A percentile compares a stretch with the other conserved stretches of the same genome.
Conservation (phyloP, 2,329 filamentous ascomycete genomes). For the Calonectria ilicicola region DNA sequence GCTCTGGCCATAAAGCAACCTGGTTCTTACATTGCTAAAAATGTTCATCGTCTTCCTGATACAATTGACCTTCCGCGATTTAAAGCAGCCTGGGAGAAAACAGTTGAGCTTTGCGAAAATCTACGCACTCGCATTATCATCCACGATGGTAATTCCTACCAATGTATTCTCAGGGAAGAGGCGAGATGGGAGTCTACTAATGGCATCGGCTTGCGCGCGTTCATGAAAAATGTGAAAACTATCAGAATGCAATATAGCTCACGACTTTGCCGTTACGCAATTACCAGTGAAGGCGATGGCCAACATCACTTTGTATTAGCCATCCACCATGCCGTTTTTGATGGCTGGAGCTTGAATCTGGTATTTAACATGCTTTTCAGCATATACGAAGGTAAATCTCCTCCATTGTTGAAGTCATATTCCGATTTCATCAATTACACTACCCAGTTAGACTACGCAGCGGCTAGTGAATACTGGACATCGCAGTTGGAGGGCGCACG, state of each 20-base stretch:
- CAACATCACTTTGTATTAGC: neutral
- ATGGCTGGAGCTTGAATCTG: constrained; percentile 13
- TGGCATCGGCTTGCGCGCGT: neutral
- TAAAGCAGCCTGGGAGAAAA: neutral
- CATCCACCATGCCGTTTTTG: constrained; percentile 9
- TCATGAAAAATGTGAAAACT: neutral
- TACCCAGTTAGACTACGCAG: neutral
- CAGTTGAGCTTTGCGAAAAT: neutral
- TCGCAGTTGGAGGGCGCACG: constrained; percentile 33
- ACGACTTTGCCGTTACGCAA: constrained; percentile 3
- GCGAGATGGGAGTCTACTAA: neutral
- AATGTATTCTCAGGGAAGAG: neutral
- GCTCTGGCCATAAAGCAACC: constrained; percentile 1
- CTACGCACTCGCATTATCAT: neutral
- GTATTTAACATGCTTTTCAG: neutral
- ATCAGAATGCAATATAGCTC: constrained; percentile 7
- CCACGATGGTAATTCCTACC: neutral
- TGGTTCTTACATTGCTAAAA: constrained; percentile 5
- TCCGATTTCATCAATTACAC: constrained; percentile 8
- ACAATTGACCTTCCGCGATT: neutral
- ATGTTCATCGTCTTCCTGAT: neutral
- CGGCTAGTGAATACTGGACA: neutral
- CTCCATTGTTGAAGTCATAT: neutral
- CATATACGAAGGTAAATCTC: neutral
- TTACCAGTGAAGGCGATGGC: neutral